Conservation (phyloP, 2,329 filamentous ascomycete species). For the Fusarium anthophilum region DNA sequence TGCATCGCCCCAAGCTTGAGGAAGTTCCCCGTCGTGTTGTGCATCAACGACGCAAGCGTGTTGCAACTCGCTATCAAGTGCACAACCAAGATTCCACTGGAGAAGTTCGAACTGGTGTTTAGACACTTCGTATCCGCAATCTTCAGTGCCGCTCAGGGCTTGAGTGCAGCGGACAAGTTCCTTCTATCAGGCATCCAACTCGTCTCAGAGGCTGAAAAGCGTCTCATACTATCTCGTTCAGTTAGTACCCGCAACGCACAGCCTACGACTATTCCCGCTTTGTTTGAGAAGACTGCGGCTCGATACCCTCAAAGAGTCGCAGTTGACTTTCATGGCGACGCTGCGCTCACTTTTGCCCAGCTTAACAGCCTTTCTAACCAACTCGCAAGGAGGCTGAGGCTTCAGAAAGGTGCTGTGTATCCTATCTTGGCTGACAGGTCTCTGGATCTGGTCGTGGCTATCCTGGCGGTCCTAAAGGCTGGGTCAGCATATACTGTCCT, state of each 20-base stretch:
- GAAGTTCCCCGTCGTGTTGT: constrained; percentile 4
- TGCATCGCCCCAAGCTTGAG: neutral
- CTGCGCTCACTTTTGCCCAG: neutral
- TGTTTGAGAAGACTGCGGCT: constrained; percentile 1
- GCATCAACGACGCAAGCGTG: neutral
- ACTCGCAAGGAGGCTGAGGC: neutral
- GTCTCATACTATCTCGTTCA: neutral
- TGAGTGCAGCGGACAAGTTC: neutral
- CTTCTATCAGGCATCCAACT: neutral
- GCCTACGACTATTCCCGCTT: neutral
- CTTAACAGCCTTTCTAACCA: neutral
- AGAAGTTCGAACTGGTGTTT: neutral
- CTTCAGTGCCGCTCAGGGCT: neutral
- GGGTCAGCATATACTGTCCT: constrained; percentile 33
- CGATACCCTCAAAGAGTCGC: neutral
- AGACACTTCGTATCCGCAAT: neutral
- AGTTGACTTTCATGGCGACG: neutral
- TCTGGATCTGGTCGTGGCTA: constrained; percentile 20
- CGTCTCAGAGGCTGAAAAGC: neutral
- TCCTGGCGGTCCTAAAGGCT: constrained; percentile 37
- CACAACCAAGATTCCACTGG: constrained; percentile 1
- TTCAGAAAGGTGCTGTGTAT: neutral
- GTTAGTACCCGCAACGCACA: neutral
- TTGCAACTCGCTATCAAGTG: neutral
- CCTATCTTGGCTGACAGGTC: constrained; percentile 13